Evolutionary conservation across 1,139 yeast species (phyloP).

Genomic region (Suhomyces terraborum): DNA sequence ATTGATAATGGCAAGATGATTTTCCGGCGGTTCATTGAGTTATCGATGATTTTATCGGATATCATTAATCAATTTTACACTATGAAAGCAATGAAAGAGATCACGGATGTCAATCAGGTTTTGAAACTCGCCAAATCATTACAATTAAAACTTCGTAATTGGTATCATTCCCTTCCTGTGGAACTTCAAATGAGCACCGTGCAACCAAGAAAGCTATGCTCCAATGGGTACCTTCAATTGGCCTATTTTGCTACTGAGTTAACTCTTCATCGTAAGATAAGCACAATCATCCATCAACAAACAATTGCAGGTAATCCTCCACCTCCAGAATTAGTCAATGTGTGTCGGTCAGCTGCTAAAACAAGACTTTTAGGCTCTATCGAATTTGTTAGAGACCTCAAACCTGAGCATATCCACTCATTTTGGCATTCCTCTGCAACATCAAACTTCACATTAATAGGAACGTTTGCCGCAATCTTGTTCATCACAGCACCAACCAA

Average conservation of each 20-base stretch:
- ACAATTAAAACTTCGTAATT: slow-evolving; percentile 72
- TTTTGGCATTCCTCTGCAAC: slow-evolving; percentile 88
- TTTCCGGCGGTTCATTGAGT: slow-evolving; percentile 67
- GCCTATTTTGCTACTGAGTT: slow-evolving; percentile 84
- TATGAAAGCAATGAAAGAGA: slow-evolving; percentile 58
- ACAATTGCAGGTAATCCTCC: slow-evolving; percentile 46
- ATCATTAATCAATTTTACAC: slow-evolving; percentile 72
- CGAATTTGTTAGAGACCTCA: slow-evolving; percentile 73
- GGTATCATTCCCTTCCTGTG: slow-evolving; percentile 81
- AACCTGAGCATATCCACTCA: slow-evolving; percentile 79
- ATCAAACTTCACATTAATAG: slow-evolving; percentile 75
- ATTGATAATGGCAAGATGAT: slow-evolving; percentile 71
- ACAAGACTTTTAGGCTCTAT: slow-evolving; percentile 79
- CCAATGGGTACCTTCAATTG: slow-evolving; percentile 75
- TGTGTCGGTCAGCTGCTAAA: slow-evolving; percentile 82
- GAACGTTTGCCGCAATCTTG: slow-evolving; percentile 81
- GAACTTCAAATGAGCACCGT: slow-evolving; percentile 66
- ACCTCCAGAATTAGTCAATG: slow-evolving; percentile 57
- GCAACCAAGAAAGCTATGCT: slow-evolving; percentile 60
- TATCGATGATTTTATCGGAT: slow-evolving; percentile 71
- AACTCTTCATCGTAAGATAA: slow-evolving; percentile 78
- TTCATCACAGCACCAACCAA: slow-evolving; percentile 60
- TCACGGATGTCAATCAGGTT: slow-evolving; percentile 63
- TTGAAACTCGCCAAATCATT: slow-evolving; percentile 80
- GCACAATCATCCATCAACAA: slow-evolving; percentile 55